Conservation (phyloP, 148 eudicot genomes). For the Pharnaceum exiguum region DNA sequence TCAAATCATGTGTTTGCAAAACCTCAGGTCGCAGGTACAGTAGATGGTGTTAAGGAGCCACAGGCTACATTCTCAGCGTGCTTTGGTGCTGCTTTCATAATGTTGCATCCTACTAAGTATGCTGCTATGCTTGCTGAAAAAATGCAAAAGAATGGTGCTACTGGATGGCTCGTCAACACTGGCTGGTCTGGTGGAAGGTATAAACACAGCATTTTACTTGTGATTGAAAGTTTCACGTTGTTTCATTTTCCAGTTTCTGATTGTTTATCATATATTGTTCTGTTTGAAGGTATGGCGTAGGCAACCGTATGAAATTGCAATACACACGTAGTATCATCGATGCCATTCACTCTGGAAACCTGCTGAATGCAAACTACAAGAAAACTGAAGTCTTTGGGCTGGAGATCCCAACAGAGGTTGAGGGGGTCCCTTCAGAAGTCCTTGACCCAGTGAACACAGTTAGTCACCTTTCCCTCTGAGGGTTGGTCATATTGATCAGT, state of each 20-base stretch:
- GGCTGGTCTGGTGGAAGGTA: slow-evolving; percentile 93
- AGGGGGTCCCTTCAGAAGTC: slow-evolving; percentile 72
- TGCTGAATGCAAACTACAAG: slow-evolving; percentile 41
- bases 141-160: slow-evolving; percentile 72
- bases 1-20: not conserved
- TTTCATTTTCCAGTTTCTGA: too few species aligned
- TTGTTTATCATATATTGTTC: not conserved
- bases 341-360: slow-evolving; percentile 63
- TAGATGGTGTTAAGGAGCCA: slow-evolving; percentile 74
- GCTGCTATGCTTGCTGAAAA: slow-evolving; percentile 81
- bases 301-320: slow-evolving; percentile 70
- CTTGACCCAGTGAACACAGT: slow-evolving; percentile 76
- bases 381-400: slow-evolving; percentile 77
- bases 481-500: not conserved
- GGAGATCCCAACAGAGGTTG: slow-evolving; percentile 61
- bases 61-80: slow-evolving; percentile 80
- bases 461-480: slow-evolving; percentile 10
- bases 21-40: slow-evolving; percentile 68
- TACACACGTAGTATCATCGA: slow-evolving; percentile 73
- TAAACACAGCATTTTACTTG: not conserved
- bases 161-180: slow-evolving; percentile 84
- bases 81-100: slow-evolving; percentile 82
- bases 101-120: slow-evolving; percentile 78
- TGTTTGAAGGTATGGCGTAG: slow-evolving; percentile 61
- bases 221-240: too few species aligned